Evolutionary conservation across 148 eudicot genomes (phyloP), one percentile per base, ranked within the genome.

Genomic region (Rhododendron griersonianum): DNA sequence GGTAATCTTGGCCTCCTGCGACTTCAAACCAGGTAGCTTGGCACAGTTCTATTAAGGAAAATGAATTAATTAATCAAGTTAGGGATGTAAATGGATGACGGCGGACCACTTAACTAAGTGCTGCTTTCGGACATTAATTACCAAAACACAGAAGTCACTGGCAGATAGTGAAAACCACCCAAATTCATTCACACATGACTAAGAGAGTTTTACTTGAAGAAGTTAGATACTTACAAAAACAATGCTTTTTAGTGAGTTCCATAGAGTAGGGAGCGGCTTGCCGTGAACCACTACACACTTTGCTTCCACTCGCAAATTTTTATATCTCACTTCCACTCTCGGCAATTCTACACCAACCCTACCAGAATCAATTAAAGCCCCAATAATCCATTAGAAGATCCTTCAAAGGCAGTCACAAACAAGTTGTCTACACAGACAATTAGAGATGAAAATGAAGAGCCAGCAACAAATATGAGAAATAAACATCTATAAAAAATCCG

Each of bases 211-310:
- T 37, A 83, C 67, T 79, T 9, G 2, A 33, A 51, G 45, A 50
- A 77, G n/a, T 10, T 14, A 44, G 11, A 61, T 19, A 86, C 96
- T 91, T 89, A 94, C 99, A 44, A 85, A 90, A 55, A 90, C 16
- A 86, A 92, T 83, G 91, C 92, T 90, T 86, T 92, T 94, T 5
- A 95, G 73, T 84, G 96, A 91, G 82, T 96, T 96, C 98, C 98
- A 96, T 9, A 96, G 93, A 44, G 99, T 93, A 0, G 99, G 98
- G 45, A 96, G 95, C 33, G 99, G 98, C 91, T 94, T 96, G 23
- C 99, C 99, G 75, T 89, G 88, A 75, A 95, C 93, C 2, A 96
- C 94, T 87, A 91, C 92, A 87, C 97, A 95, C 86, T 91, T 90
- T 9, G 95, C 97, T 78, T 94, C 94, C 81, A 96, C 92, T 51